These are phyloP conservation scores for Hirschfeldia incana DNA, from an alignment of 345 rosid species.

Conservation along the genomic window DNA sequence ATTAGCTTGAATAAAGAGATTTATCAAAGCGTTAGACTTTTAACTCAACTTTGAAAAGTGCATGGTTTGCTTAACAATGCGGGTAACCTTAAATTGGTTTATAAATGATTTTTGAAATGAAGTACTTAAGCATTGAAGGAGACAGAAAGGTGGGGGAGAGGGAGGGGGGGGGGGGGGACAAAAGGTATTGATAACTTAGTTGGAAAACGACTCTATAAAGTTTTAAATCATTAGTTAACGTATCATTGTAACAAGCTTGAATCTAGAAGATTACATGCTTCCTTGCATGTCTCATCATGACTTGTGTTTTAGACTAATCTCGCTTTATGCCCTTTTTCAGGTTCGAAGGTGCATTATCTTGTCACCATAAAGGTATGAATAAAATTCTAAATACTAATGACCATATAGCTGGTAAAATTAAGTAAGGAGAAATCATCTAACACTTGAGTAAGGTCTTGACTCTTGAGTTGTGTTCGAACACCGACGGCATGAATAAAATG, in stretches of 20 bases:
- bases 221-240: neutral
- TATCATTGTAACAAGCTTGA: constrained; percentile 12
- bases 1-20: constrained; percentile 19
- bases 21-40: constrained; percentile 21
- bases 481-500: neutral
- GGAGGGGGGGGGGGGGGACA: neutral
- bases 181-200: constrained; percentile 34
- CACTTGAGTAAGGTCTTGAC: neutral
- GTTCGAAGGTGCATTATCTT: constrained; percentile 8
- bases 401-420: neutral
- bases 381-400: neutral
- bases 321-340: constrained; percentile 27
- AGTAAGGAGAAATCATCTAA: neutral
- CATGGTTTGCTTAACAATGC: constrained; percentile 19
- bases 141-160: constrained; percentile 31
- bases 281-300: constrained; percentile 34
- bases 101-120: neutral
- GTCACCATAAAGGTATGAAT: constrained; percentile 34
- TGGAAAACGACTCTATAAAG: constrained; percentile 32
- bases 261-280: constrained; percentile 1
- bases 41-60: constrained; percentile 3
- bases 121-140: constrained; percentile 27
- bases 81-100: neutral
- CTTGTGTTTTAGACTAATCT: constrained; percentile 8
- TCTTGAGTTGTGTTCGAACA: neutral